Conservation (phyloP, 345 rosid genomes). For the Salix dunnii region DNA sequence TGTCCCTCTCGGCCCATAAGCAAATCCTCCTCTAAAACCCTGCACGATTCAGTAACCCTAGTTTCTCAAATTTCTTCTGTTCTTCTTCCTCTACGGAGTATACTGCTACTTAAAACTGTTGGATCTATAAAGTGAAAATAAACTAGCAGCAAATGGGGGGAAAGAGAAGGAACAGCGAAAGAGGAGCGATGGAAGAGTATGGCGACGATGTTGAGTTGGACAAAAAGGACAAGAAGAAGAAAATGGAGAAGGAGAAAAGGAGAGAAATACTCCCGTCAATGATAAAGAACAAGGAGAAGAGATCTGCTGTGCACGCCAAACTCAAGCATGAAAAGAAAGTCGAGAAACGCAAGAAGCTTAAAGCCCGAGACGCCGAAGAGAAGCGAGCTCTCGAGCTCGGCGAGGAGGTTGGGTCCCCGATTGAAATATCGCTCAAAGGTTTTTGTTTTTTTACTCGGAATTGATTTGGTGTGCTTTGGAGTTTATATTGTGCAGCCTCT, state of each 20-base stretch:
- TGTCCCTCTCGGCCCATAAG: too few relatives aligned
- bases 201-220: not conserved
- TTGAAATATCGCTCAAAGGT: not conserved
- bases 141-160: not conserved
- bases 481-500: slow-evolving; percentile 50
- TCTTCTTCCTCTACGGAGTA: not conserved
- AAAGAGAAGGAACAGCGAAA: slow-evolving; percentile 1
- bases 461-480: not conserved
- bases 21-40: too few relatives aligned
- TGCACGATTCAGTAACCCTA: slow-evolving; percentile 6
- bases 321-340: slow-evolving; percentile 76
- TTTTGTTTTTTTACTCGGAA: not conserved
- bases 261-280: slow-evolving; percentile 68
- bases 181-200: not conserved
- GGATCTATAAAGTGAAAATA: not conserved
- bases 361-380: slow-evolving; percentile 71
- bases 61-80: too few relatives aligned
- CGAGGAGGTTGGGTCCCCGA: slow-evolving; percentile 54
- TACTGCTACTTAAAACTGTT: not conserved
- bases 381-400: slow-evolving; percentile 88
- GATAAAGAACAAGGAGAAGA: slow-evolving; percentile 92
- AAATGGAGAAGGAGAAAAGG: slow-evolving; percentile 14
- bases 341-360: slow-evolving; percentile 82
- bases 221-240: slow-evolving; percentile 19
- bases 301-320: slow-evolving; percentile 72